Evolutionary conservation across 78 protist genomes (phyloP).

Genomic region (Mastigamoeba balamuthi): DNA sequence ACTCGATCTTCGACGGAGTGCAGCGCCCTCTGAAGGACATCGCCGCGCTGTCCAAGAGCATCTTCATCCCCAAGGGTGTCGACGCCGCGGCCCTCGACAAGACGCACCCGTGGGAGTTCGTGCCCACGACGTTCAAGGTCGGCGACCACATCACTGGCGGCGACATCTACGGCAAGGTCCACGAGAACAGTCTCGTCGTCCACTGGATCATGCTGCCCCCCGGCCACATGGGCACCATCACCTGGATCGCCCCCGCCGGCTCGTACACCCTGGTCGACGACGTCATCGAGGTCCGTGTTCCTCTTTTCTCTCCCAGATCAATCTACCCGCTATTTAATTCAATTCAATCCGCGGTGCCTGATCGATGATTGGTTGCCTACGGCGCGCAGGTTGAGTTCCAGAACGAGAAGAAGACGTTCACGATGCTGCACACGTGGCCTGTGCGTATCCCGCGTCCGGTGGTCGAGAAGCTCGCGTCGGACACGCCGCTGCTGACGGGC

Average conservation of each 20-base stretch:
- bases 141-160: constrained; percentile 94
- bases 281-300: constrained; percentile 28
- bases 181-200: constrained; percentile 81
- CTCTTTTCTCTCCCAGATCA: background rate
- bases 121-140: constrained; percentile 59
- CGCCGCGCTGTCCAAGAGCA: constrained; percentile 58
- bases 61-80: constrained; percentile 97
- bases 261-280: constrained; percentile 65
- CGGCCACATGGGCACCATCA: constrained; percentile 74
- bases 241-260: constrained; percentile 82
- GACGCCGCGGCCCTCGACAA: constrained; percentile 73
- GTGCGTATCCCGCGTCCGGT: constrained; percentile 94
- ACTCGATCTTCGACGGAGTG: constrained; percentile 98
- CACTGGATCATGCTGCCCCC: constrained; percentile 95
- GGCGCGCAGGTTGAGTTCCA: constrained; percentile 57
- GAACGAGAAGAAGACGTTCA: constrained; percentile 33
- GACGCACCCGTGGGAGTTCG: constrained; percentile 71
- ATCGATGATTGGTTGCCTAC: constrained; percentile 30
- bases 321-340: background rate
- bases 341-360: background rate
- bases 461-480: constrained; percentile 85
- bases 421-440: constrained; percentile 98
- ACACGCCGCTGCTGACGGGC: constrained; percentile 91
- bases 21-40: constrained; percentile 97
- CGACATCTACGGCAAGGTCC: constrained; percentile 87